Evolutionary conservation across 2,329 filamentous ascomycete species (phyloP).

Genomic region (Stagonosporopsis vannaccii): DNA sequence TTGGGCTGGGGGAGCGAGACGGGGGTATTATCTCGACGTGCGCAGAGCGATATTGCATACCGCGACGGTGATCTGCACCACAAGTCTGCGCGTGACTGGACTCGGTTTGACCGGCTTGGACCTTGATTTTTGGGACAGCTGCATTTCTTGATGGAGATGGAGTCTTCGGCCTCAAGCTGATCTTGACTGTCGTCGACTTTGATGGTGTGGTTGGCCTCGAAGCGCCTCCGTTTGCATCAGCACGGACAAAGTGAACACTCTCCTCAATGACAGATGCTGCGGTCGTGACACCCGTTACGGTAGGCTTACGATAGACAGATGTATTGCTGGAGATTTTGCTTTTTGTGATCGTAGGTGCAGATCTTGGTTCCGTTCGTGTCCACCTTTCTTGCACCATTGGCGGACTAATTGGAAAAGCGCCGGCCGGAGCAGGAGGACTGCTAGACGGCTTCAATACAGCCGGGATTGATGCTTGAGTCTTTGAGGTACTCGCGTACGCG

Average conservation of each 20-base stretch:
- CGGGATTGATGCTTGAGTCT: conserved; percentile 6
- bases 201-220: conserved; percentile 15
- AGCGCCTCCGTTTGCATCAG: conserved; percentile 21
- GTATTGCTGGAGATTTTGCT: conserved; percentile 14
- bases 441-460: conserved; percentile 14
- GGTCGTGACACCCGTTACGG: conserved; percentile 1
- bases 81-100: neutral
- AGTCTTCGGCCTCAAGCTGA: conserved; percentile 30
- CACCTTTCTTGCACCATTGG: conserved; percentile 28
- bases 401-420: conserved; percentile 39
- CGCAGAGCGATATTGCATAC: conserved; percentile 24
- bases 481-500: conserved; percentile 19
- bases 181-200: conserved; percentile 27
- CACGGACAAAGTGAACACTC: conserved; percentile 6
- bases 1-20: conserved; percentile 31
- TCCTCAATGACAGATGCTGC: conserved; percentile 10
- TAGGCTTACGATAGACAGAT: conserved; percentile 23
- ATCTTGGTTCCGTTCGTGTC: conserved; percentile 4
- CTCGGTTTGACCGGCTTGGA: neutral
- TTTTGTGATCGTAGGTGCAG: neutral
- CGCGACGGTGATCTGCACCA: neutral
- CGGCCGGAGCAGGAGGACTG: conserved; percentile 27
- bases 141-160: neutral
- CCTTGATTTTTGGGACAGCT: conserved; percentile 1
- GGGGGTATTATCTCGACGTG: conserved; percentile 1